Base-by-base conservation (phyloP, 192 early-diverging fungal genomes). In the Gorgonomyces haynaldii region DNA sequence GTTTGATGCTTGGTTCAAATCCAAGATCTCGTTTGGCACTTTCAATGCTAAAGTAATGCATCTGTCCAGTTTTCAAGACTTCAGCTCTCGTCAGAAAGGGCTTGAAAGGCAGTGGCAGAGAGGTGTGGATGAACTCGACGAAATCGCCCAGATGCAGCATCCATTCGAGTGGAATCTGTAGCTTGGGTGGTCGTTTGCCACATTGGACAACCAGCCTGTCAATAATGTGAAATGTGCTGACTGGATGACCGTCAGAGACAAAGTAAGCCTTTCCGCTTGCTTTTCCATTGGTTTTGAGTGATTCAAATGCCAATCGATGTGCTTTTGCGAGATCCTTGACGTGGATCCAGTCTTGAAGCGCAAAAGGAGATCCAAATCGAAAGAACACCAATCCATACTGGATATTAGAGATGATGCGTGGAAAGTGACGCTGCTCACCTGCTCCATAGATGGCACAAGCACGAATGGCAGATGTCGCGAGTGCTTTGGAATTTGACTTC, bases 401-500 rank as follows among this genome's bases (percentile, higher is more conserved):
- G 9, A 34, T n/a, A 8, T 9, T 34, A 34, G 32, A 9, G 32
- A 34, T 34, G 32, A 34, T 34, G 9, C 32, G 8, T 8, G 32
- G 32, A n/a, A 9, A 34, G 32, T 34, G 32, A n/a, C 32, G 32
- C 39, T 34, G 8, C n/a, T 34, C 32, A n/a, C 32, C 32, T 8
- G 32, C 47, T 9, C 47, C 47, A 50, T 50, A 50, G 9, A 50
- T 50, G 7, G 29, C 47, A 22, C 32, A 38, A 4, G 31, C 7
- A 13, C 47, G 47, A 15, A 50, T 36, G 17, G 47, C 28, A 9
- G 7, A 28, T 5, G 47, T 36, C n/a, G n/a, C n/a, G n/a, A n/a
- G n/a, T n/a, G n/a, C n/a, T 4, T 9, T 5, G 4, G 39, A 19
- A 5, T 10, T 16, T 10, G 40, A 42, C 39, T 41, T 20, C 8